Percentiles rank a stretch among this genome's conserved stretches.
Evolutionary conservation across 306 rosid genomes (phyloP).

Genomic region (Vigna nakashimae): DNA sequence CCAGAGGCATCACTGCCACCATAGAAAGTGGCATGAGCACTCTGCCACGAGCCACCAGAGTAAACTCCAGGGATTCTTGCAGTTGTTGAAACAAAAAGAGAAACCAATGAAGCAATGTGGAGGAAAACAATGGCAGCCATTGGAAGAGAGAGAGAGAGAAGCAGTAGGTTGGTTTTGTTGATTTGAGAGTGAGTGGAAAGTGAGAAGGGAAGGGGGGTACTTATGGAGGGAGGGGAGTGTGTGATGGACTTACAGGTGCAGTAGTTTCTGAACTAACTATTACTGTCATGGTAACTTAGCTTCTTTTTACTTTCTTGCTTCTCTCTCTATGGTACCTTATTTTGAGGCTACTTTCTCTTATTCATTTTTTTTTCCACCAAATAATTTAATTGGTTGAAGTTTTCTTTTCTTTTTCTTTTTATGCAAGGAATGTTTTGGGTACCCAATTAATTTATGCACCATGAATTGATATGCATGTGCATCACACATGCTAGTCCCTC

Average conservation of each 20-base stretch:
- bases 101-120: conserved; percentile 56
- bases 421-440: conserved; percentile 25
- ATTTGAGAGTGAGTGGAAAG: conserved; percentile 52
- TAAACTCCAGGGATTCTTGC: conserved; percentile 85
- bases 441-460: conserved; percentile 34
- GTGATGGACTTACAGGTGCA: conserved; percentile 28
- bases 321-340: neutral
- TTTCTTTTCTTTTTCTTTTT: conserved; percentile 13
- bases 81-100: conserved; percentile 51
- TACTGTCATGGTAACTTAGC: conserved; percentile 38
- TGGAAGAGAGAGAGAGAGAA: conserved; percentile 36
- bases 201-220: conserved; percentile 70
- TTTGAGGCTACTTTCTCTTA: neutral
- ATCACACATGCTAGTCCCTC: conserved; percentile 43
- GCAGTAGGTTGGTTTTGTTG: conserved; percentile 9
- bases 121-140: conserved; percentile 63
- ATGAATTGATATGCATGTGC: conserved; percentile 59
- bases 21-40: conserved; percentile 95
- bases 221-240: conserved; percentile 63
- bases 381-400: conserved; percentile 1
- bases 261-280: conserved; percentile 38
- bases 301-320: neutral
- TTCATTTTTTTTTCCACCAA: neutral
- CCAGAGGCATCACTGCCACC: conserved; percentile 99
- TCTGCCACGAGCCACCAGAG: conserved; percentile 76